These are phyloP conservation scores for Sporisorium sorghi DNA, from an alignment of 1,284 basidiomycete species.

Conservation along the genomic window DNA sequence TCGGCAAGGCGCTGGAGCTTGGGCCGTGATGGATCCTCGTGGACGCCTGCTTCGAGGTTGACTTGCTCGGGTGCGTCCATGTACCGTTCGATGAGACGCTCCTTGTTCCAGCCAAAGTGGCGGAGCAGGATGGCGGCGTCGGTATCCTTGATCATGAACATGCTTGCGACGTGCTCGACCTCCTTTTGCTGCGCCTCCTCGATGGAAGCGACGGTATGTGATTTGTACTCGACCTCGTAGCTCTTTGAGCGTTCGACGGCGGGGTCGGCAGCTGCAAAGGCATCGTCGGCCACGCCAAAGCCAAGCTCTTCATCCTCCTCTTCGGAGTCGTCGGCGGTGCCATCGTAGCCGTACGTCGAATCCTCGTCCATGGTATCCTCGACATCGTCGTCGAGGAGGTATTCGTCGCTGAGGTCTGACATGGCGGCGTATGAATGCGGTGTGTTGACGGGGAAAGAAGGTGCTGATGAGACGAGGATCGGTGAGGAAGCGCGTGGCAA, in stretches of 20 bases:
- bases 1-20: slow-evolving; percentile 45
- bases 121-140: slow-evolving; percentile 83
- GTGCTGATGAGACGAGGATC: not conserved
- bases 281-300: slow-evolving; percentile 53
- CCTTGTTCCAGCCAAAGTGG: slow-evolving; percentile 93
- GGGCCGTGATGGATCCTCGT: slow-evolving; percentile 55
- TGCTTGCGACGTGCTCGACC: slow-evolving; percentile 64
- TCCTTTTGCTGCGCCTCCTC: slow-evolving; percentile 62
- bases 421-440: slow-evolving; percentile 12
- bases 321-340: slow-evolving; percentile 36
- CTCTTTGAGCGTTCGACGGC: slow-evolving; percentile 55
- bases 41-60: slow-evolving; percentile 63
- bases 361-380: slow-evolving; percentile 68
- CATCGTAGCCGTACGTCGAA: slow-evolving; percentile 54
- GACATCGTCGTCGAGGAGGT: slow-evolving; percentile 48
- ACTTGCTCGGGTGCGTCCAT: slow-evolving; percentile 66
- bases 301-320: slow-evolving; percentile 48
- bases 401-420: slow-evolving; percentile 55
- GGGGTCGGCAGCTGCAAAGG: slow-evolving; percentile 42
- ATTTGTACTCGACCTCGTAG: slow-evolving; percentile 65
- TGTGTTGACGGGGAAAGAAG: not conserved
- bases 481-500: not conserved
- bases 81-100: slow-evolving; percentile 76
- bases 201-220: slow-evolving; percentile 51
- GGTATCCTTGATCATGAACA: slow-evolving; percentile 64